Base-by-base conservation (phyloP, 169 alveolate genomes). In the Plasmodium fragile region DNA sequence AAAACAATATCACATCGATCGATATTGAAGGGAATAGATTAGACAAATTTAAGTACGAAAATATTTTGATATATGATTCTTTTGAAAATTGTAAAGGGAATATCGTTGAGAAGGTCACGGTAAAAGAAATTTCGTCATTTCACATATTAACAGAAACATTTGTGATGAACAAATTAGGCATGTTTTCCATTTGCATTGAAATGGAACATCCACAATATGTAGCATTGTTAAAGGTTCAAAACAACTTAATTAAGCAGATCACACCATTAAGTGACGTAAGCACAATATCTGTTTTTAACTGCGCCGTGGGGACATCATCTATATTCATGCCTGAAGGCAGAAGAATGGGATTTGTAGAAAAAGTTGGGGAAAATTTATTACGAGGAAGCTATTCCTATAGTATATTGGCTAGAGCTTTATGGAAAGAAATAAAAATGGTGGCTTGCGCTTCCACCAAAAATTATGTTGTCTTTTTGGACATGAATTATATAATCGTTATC, bases 221-320 rank as follows among this genome's bases (percentile, higher is more conserved):
- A 8, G 94, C 79, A 0, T n/a, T 25, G 82, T 7, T 89, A 78
- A 79, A 79, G 49, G 34, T 89, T 7, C 94, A 89, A 79, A 89
- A 79, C 32, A 78, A 79, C n/a, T 30, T 79, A 69, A 78, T 89
- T 65, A 52, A 89, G 2, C 82, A 89, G 36, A 78, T 89, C 16
- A 73, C 59, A 22, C 32, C 73, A 18, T 0, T 32, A 59, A 36
- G 28, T 55, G 53, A 80, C 6, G 52, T 25, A 55, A 77, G 70
- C 52, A 28, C 41, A 30, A 65, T 89, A 80, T 43, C 81, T 41
- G 81, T 59, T 43, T 89, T 79, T 49, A 89, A 79, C 52, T 89
- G 94, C 36, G 10, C 30, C 18, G 2, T 43, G 16, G 53, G 69
- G 39, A 28, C 52, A 18, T 18, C n/a, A 41, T 30, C 85, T 28